Conservation (phyloP, 345 rosid species). For the Hibiscus mutabilis region DNA sequence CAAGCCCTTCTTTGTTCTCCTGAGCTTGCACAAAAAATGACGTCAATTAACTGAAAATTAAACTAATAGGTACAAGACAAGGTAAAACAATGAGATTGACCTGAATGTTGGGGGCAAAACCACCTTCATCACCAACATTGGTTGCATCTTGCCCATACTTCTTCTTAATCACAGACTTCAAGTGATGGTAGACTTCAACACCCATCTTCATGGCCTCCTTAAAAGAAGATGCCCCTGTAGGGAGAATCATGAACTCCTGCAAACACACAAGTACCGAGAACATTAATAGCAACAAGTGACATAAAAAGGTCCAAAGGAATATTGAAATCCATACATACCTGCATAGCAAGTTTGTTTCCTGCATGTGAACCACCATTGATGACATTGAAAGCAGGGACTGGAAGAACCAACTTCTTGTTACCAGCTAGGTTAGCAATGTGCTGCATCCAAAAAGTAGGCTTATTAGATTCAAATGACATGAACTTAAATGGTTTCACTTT, state of each 20-base stretch:
- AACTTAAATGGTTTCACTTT: background rate
- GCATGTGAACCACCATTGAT: slow-evolving; percentile 99
- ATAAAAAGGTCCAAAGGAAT: background rate
- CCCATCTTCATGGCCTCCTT: slow-evolving; percentile 99
- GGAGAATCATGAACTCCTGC: slow-evolving; percentile 98
- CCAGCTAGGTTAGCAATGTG: slow-evolving; percentile 95
- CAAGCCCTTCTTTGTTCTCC: slow-evolving; percentile 54
- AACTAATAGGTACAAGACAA: background rate
- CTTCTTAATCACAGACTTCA: slow-evolving; percentile 89
- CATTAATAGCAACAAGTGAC: background rate
- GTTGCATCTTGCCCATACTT: slow-evolving; percentile 99
- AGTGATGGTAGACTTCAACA: slow-evolving; percentile 83
- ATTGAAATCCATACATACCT: slow-evolving; percentile 29
- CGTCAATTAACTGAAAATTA: background rate
- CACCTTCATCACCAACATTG: slow-evolving; percentile 98
- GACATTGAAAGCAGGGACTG: slow-evolving; percentile 98
- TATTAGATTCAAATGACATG: background rate
- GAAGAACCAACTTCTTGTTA: slow-evolving; percentile 74
- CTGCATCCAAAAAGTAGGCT: slow-evolving; percentile 31
- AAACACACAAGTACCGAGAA: background rate
- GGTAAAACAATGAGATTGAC: slow-evolving; percentile 19
- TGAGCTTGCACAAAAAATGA: slow-evolving; percentile 12
- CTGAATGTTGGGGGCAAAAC: slow-evolving; percentile 97
- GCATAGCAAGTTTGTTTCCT: slow-evolving; percentile 98
- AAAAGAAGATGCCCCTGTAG: slow-evolving; percentile 82